Base-by-base conservation (phyloP, 2,329 filamentous ascomycete species). In the Volutella citrinella region DNA sequence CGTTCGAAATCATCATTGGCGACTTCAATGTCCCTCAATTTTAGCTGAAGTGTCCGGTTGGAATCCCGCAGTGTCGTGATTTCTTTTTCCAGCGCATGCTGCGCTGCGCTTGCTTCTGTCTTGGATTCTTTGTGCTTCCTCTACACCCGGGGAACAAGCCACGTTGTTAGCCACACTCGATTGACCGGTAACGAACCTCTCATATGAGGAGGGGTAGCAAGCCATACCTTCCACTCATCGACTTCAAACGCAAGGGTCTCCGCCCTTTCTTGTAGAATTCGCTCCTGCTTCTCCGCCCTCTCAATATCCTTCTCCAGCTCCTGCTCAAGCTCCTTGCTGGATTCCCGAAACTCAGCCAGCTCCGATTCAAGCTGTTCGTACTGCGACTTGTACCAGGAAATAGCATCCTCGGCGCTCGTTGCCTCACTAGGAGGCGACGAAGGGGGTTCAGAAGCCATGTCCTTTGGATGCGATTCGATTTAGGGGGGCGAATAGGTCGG, bases 1-100 rank as follows among this genome's bases (percentile, higher is more conserved):
- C 89, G 82, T 69, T 98, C 93, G 59, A 91, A 96, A 63, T 98
- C 93, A 70, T 98, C 93, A 66, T 97, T 98, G 59, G 87, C 88
- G 35, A 98, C 93, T 65, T 98, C 93, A 51, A 91, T 95, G 61
- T 98, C 93, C 49, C 93, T 83, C 38, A 98, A 70, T 63, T 78
- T 87, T 44, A 95, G 71, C 54, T 93, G 85, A 42, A 96, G 66
- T 5, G 83, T 82, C 46, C 93, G 76, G 61, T 89, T 94, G 30
- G 80, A 63, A 48, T 98, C 90, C 56, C 93, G 84, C 52, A 98
- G 74, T 8, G 78, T 84, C 7, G 93, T 98, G 53, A 98, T 90
- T 63, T 98, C 93, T 65, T 96, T 97, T 64, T 98, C 90, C 33
- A 98, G 75, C 5, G 74, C 71, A 56, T 84, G 90, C 57, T 97